These are phyloP conservation scores for Tylopilus sp. DNA, from an alignment of 1,284 basidiomycete species.

Conservation along the genomic window DNA sequence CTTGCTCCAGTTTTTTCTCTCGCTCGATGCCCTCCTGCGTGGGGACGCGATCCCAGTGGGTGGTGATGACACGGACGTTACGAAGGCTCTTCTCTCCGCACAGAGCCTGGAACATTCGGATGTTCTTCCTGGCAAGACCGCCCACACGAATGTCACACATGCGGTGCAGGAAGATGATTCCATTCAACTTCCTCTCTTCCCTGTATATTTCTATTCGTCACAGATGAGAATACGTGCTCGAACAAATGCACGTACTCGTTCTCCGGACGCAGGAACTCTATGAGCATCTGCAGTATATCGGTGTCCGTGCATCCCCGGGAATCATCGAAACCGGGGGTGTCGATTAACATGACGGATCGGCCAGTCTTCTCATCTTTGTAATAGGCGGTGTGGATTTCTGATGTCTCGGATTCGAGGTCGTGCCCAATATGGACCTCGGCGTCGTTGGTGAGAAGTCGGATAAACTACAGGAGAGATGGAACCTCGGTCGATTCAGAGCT, in stretches of 20 bases:
- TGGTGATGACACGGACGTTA: slow-evolving; percentile 12
- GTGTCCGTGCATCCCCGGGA: slow-evolving; percentile 34
- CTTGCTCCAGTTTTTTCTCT: background rate
- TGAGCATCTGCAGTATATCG: slow-evolving; percentile 38
- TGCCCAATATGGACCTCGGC: background rate
- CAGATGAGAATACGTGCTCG: no score
- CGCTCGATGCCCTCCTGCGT: slow-evolving; percentile 5
- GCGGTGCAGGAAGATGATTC: slow-evolving; percentile 43
- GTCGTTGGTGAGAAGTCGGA: no score
- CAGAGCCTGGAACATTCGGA: slow-evolving; percentile 54
- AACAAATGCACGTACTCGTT: slow-evolving; percentile 23
- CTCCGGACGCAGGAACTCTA: slow-evolving; percentile 52
- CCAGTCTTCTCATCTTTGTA: no score
- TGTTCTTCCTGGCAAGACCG: slow-evolving; percentile 54
- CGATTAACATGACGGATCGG: slow-evolving; percentile 31
- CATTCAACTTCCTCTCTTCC: slow-evolving; percentile 30
- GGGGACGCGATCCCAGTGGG: slow-evolving; percentile 8
- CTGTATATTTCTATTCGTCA: background rate
- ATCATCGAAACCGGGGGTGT: slow-evolving; percentile 45
- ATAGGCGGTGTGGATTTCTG: no score
- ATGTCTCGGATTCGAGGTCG: no score
- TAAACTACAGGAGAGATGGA: no score
- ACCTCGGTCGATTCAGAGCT: no score
- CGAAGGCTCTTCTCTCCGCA: slow-evolving; percentile 51
- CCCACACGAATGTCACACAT: slow-evolving; percentile 52